phyloP scores from a whole-genome alignment of 805 yeast species.

The Candida ulmi region DNA sequence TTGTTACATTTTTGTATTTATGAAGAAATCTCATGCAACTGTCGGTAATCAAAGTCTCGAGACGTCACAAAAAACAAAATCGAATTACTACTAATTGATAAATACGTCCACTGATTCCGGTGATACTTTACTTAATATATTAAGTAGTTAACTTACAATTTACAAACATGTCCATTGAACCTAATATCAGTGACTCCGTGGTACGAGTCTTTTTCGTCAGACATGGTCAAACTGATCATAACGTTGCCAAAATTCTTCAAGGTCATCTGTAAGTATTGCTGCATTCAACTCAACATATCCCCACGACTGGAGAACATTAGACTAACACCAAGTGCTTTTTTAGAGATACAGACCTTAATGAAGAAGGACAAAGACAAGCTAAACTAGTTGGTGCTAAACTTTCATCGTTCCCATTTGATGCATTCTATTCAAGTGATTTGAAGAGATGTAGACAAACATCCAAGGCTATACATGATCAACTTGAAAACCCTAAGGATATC shows the following conservation, averaged over 20 bases:
- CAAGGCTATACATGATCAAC: slow-evolving; percentile 29
- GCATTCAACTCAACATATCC: too few relatives aligned
- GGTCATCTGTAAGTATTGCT: slow-evolving; percentile 46
- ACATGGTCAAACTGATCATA: slow-evolving; percentile 83
- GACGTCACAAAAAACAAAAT: too few relatives aligned
- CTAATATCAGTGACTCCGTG: slow-evolving; percentile 12
- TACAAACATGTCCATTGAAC: background rate
- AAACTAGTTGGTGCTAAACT: slow-evolving; percentile 42
- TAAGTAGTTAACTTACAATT: too few relatives aligned
- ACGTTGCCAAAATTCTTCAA: slow-evolving; percentile 62
- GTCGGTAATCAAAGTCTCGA: too few relatives aligned
- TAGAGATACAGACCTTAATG: slow-evolving; percentile 55
- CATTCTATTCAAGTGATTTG: slow-evolving; percentile 35
- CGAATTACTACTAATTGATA: too few relatives aligned
- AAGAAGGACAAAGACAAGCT: slow-evolving; percentile 59
- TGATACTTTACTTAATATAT: too few relatives aligned
- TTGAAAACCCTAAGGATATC: slow-evolving; percentile 22
- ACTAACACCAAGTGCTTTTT: too few relatives aligned
- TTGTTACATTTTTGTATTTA: too few relatives aligned
- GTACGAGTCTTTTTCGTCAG: slow-evolving; percentile 60
- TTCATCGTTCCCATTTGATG: slow-evolving; percentile 23
- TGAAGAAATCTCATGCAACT: too few relatives aligned
- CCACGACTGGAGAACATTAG: too few relatives aligned
- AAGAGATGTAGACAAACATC: slow-evolving; percentile 59
- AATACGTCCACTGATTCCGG: too few relatives aligned